A percentile compares a stretch with the other conserved stretches of the same genome.
phyloP scores from a whole-genome alignment of 148 eudicot genomes.

The Chenopodium berlandieri region DNA sequence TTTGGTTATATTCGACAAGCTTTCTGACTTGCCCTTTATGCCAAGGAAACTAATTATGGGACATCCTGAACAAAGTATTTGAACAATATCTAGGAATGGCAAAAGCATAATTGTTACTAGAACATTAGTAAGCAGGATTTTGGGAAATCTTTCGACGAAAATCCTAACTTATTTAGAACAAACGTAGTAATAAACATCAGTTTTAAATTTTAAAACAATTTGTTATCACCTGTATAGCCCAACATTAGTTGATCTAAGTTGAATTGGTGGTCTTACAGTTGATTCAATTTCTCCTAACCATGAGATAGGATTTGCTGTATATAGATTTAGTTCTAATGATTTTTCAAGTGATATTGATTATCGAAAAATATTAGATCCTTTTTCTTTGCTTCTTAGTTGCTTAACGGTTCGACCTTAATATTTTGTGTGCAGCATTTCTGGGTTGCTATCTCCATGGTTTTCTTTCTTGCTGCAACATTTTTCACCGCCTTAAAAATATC shows the following conservation, averaged over 20 bases:
- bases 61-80: neutral
- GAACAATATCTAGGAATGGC: neutral
- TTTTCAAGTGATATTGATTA: neutral
- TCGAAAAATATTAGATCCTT: neutral
- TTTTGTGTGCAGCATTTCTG: conserved; percentile 67
- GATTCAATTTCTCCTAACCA: neutral
- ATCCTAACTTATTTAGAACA: too few relatives aligned
- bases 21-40: neutral
- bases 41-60: conserved; percentile 3
- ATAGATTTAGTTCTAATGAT: conserved; percentile 4
- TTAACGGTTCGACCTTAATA: conserved; percentile 11
- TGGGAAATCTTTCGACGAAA: neutral
- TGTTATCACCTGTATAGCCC: neutral
- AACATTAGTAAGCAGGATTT: neutral
- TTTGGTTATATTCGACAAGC: neutral
- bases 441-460: conserved; percentile 90
- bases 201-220: neutral
- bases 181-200: neutral
- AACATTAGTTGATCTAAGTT: neutral
- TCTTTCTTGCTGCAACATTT: conserved; percentile 71
- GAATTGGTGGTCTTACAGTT: neutral
- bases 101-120: neutral
- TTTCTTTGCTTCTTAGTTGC: conserved; percentile 13
- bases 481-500: conserved; percentile 72
- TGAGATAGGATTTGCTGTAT: conserved; percentile 3